phyloP scores from a whole-genome alignment of 805 yeast species.

The Pichia rugopelliculosa region DNA sequence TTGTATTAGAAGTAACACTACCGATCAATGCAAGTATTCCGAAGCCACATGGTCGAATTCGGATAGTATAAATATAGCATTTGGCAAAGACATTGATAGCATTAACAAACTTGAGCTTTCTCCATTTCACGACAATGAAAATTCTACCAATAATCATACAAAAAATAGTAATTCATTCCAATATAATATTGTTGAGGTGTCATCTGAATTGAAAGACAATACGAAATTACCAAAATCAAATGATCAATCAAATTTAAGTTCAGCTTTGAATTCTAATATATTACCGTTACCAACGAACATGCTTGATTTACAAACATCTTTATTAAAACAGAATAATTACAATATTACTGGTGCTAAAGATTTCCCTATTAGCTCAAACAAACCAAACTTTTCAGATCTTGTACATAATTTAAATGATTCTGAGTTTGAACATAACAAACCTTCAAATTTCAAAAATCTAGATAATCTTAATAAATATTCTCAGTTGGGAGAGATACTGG shows the following conservation, averaged over 20 bases:
- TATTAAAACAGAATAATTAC: background rate
- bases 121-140: background rate
- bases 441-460: background rate
- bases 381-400: background rate
- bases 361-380: background rate
- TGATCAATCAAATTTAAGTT: background rate
- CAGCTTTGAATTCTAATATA: background rate
- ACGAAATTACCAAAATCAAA: background rate
- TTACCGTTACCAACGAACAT: background rate
- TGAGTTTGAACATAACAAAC: background rate
- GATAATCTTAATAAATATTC: background rate
- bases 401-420: background rate
- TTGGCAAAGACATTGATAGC: background rate
- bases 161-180: background rate
- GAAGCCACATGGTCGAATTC: slow-evolving; percentile 26
- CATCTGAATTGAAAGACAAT: background rate
- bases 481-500: background rate
- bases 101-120: background rate
- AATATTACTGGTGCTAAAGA: background rate
- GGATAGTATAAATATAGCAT: slow-evolving; percentile 1
- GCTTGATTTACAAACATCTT: background rate
- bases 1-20: slow-evolving; percentile 25
- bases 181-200: background rate
- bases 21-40: slow-evolving; percentile 26
- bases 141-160: too few species aligned